These are phyloP conservation scores for Bertia moriformis DNA, from an alignment of 2,329 filamentous ascomycete species.

Conservation along the genomic window DNA sequence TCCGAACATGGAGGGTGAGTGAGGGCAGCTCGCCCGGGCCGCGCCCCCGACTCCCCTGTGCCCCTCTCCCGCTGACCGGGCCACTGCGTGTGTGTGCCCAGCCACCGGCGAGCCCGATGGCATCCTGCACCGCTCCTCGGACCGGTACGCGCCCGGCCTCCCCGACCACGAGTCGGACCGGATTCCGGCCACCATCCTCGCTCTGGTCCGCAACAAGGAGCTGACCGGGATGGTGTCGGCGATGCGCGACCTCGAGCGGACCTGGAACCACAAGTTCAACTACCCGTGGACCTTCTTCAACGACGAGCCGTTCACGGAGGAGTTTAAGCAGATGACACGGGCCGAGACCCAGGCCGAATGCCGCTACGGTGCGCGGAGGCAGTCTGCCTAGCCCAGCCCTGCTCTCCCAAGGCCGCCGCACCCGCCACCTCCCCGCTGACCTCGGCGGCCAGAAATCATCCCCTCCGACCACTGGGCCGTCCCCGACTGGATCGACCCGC, in stretches of 20 bases:
- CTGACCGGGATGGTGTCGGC: slow-evolving; percentile 69
- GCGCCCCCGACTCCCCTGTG: slow-evolving; percentile 1
- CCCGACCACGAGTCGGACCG: slow-evolving; percentile 52
- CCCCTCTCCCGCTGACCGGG: slow-evolving; percentile 3
- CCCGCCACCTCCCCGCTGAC: background rate
- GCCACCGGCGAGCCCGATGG: slow-evolving; percentile 75
- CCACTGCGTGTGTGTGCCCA: slow-evolving; percentile 19
- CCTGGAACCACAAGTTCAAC: slow-evolving; percentile 98
- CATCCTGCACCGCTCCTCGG: slow-evolving; percentile 55
- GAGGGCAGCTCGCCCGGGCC: slow-evolving; percentile 2
- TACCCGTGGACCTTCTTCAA: slow-evolving; percentile 99
- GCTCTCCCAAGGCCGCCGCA: background rate
- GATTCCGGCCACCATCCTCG: slow-evolving; percentile 84
- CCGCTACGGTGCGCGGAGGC: slow-evolving; percentile 54
- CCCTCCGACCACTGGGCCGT: slow-evolving; percentile 91
- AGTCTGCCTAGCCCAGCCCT: slow-evolving; percentile 1
- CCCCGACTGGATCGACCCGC: slow-evolving; percentile 80
- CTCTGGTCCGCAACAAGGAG: slow-evolving; percentile 85
- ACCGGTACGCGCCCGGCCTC: slow-evolving; percentile 66
- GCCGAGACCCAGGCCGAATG: slow-evolving; percentile 79
- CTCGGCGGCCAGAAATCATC: slow-evolving; percentile 51
- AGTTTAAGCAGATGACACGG: slow-evolving; percentile 74
- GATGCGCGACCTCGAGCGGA: slow-evolving; percentile 82
- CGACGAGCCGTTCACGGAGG: slow-evolving; percentile 79
- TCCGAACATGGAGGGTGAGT: slow-evolving; percentile 74